A percentile compares a stretch with the other conserved stretches of the same genome.
These are phyloP conservation scores for Coemansia sp. DNA, from an alignment of 192 early-diverging fungal species.

Conservation along the genomic window DNA sequence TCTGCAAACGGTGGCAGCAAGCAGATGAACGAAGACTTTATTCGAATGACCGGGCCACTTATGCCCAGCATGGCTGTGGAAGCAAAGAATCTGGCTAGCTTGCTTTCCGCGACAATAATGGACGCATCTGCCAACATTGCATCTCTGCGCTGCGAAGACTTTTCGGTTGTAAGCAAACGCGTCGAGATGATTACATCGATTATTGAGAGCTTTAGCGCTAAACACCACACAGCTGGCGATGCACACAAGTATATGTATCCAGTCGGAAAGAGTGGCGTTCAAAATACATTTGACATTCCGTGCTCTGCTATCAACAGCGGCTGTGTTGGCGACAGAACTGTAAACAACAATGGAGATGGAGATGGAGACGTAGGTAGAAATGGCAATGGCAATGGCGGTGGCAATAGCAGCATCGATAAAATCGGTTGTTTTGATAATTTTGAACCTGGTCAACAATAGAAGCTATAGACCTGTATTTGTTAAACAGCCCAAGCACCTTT, in stretches of 20 bases:
- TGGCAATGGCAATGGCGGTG: no score
- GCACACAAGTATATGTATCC: conserved; percentile 46
- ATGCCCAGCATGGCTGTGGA: conserved; percentile 33
- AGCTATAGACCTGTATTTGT: no score
- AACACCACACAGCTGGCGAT: conserved; percentile 13
- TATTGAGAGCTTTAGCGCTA: conserved; percentile 24
- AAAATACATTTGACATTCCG: conserved; percentile 23
- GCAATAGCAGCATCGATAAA: no score
- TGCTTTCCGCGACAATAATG: conserved; percentile 44
- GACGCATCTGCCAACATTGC: conserved; percentile 51
- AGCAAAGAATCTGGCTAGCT: conserved; percentile 25
- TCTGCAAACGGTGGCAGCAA: conserved; percentile 34
- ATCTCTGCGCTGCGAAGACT: conserved; percentile 42
- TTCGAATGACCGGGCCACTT: conserved; percentile 46
- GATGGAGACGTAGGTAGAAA: not conserved
- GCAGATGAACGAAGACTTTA: conserved; percentile 46
- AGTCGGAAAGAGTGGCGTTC: conserved; percentile 38
- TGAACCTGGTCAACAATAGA: no score
- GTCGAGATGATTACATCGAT: conserved; percentile 39
- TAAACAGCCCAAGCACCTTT: no score
- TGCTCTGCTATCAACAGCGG: not conserved
- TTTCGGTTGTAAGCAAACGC: conserved; percentile 43
- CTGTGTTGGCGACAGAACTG: not conserved
- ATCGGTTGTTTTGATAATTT: no score
- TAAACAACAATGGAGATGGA: not conserved